Evolutionary conservation across 805 yeast species (phyloP), one percentile per base, ranked within the genome.

Genomic region (Wickerhamomyces xylosicus): DNA sequence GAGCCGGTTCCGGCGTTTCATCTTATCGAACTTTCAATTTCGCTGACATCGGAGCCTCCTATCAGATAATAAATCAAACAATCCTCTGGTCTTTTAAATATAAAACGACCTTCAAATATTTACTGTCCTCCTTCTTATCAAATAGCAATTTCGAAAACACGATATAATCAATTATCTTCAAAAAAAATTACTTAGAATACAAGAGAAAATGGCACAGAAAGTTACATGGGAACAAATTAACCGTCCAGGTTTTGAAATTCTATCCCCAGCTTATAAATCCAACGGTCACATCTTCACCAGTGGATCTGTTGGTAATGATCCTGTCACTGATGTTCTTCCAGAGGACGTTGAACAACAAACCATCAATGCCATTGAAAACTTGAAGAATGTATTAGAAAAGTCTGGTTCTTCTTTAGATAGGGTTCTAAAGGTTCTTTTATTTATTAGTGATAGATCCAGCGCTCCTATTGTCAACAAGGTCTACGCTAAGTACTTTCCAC

Each of bases 361-460:
- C 16, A 53, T 52, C 35, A 44, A 42, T 35, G 74, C 74, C 16
- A 63, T 72, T 39, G 48, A 55, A 33, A 70, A 67, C 47, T 56
- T 73, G 42, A 57, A 62, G 42, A 57, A 50, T 3, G 66, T 67
- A 6, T 55, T 74, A 36, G 57, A 58, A 34, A 62, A 63, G 2
- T 54, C 71, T 31, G 77, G 75, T 4, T 62, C 76, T 0, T 63
- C 71, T 5, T 33, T 65, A 9, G 72, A 65, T 38, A 61, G 61
- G 38, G 70, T 69, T 7, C 50, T 72, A 47, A 74, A 74, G 53
- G 75, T 72, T 0, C 51, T 71, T 37, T 58, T 72, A 42, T 72
- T 73, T 50, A 64, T 74, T 37, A 56, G 62, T 19, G 63, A 72
- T 45, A 59, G 64, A 20, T 53, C 58, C 22, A 64, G 69, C 46